phyloP scores from a whole-genome alignment of 257 asterid species.

The Gardenia jasminoides region DNA sequence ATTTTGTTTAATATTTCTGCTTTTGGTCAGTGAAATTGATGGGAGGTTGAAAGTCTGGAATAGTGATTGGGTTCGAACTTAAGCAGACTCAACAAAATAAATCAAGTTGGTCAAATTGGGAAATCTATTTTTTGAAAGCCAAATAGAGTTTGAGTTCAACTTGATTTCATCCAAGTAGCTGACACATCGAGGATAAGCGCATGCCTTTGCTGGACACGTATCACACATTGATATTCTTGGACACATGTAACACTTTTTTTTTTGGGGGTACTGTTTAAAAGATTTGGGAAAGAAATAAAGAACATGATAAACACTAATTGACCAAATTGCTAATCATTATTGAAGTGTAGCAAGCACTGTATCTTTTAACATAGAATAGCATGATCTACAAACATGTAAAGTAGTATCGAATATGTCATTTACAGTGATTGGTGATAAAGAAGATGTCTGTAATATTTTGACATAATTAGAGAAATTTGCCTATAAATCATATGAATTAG shows the following conservation, averaged over 20 bases:
- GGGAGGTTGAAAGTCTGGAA: not conserved
- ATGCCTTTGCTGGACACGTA: not conserved
- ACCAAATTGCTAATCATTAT: not conserved
- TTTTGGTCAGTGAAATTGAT: not conserved
- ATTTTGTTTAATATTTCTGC: not conserved
- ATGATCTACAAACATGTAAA: not conserved
- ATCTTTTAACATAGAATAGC: not conserved
- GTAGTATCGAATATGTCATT: not conserved
- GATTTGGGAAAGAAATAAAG: not conserved
- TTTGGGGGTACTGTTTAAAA: not conserved
- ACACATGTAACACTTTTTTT: not conserved
- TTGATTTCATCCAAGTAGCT: not conserved
- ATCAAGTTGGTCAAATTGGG: not conserved
- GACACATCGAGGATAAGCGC: not conserved
- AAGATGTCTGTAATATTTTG: not conserved
- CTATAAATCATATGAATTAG: not conserved
- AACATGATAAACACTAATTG: not conserved
- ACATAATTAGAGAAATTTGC: not conserved
- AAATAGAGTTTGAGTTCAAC: not conserved
- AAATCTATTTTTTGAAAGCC: not conserved
- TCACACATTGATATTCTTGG: not conserved
- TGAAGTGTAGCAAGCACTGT: too few relatives aligned
- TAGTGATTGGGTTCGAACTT: not conserved
- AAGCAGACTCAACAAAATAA: not conserved
- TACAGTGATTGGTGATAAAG: not conserved